Evolutionary conservation across 306 rosid species (phyloP).

Genomic region (Boehmeria nivea): DNA sequence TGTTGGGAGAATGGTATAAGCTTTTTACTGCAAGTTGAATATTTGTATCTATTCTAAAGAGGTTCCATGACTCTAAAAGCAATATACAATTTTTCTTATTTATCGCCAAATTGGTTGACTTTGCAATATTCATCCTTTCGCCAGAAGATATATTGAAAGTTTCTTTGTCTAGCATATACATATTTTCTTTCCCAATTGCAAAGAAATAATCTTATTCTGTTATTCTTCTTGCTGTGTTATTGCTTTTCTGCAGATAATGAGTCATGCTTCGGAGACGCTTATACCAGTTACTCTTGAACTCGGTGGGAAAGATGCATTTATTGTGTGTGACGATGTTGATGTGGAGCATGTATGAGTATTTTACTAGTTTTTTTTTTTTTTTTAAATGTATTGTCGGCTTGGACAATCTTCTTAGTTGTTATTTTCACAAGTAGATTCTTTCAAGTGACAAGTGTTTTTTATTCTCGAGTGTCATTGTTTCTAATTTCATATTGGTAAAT

Average conservation of each 20-base stretch:
- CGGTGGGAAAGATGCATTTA: conserved; percentile 98
- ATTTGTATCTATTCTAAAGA: too few relatives aligned
- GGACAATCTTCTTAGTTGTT: conserved; percentile 7
- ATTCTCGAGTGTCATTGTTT: neutral
- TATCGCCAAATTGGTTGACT: conserved; percentile 2
- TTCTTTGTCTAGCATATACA: too few relatives aligned
- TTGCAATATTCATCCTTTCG: too few relatives aligned
- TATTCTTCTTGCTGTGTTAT: neutral
- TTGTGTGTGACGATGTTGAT: conserved; percentile 89
- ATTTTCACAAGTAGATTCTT: conserved; percentile 6
- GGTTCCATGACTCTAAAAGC: neutral
- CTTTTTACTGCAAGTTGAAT: conserved; percentile 26
- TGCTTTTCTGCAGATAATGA: conserved; percentile 72
- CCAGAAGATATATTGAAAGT: too few relatives aligned
- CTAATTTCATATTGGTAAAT: conserved; percentile 25
- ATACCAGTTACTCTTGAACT: conserved; percentile 92
- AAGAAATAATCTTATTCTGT: conserved; percentile 16
- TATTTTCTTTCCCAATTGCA: neutral
- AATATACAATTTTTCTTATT: conserved; percentile 2
- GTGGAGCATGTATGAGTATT: conserved; percentile 68
- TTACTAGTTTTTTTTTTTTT: conserved; percentile 4
- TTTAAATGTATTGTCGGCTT: conserved; percentile 15
- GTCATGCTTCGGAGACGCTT: conserved; percentile 78
- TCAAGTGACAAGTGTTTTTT: neutral
- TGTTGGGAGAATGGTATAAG: conserved; percentile 90